These are phyloP conservation scores for Exophiala dermatitidis DNA, from an alignment of 2,329 filamentous ascomycete species.

Conservation along the genomic window DNA sequence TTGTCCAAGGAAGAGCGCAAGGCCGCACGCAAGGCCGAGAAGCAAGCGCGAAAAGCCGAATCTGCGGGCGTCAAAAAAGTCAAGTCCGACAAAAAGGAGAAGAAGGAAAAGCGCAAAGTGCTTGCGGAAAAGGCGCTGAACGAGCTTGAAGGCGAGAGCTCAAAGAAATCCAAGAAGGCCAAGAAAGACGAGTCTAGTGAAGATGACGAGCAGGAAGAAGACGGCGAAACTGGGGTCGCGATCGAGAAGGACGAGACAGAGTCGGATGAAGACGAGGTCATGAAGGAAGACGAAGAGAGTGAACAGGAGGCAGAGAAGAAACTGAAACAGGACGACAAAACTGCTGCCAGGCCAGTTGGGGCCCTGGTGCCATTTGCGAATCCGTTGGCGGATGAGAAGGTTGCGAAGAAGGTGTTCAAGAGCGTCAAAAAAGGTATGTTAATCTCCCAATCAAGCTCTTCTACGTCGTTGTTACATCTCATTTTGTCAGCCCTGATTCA, in stretches of 20 bases:
- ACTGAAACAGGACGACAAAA: conserved; percentile 20
- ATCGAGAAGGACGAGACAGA: conserved; percentile 7
- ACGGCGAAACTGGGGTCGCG: conserved; percentile 14
- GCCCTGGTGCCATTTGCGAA: conserved; percentile 46
- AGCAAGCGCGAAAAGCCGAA: conserved; percentile 29
- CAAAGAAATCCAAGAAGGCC: conserved; percentile 1
- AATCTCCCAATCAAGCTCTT: not conserved
- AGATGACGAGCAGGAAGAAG: conserved; percentile 15
- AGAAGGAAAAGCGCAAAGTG: conserved; percentile 35
- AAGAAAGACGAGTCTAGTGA: conserved; percentile 8
- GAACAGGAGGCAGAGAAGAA: conserved; percentile 5
- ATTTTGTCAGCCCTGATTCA: not conserved
- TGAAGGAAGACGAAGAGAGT: conserved; percentile 20
- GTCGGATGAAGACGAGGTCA: conserved; percentile 10
- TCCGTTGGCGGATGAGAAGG: conserved; percentile 45
- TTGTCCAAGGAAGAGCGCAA: conserved; percentile 31
- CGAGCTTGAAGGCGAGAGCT: conserved; percentile 17
- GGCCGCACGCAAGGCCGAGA: conserved; percentile 43
- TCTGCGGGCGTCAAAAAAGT: conserved; percentile 17
- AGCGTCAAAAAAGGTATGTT: conserved; percentile 45
- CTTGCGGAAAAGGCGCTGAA: conserved; percentile 24
- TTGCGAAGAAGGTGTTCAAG: conserved; percentile 46
- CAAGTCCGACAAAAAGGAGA: conserved; percentile 44
- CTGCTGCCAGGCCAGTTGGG: conserved; percentile 34
- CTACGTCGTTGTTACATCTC: not conserved